Percentiles rank a stretch among this genome's conserved stretches.
Evolutionary conservation across 2,329 filamentous ascomycete genomes (phyloP).

Genomic region (Epichloe sp.): DNA sequence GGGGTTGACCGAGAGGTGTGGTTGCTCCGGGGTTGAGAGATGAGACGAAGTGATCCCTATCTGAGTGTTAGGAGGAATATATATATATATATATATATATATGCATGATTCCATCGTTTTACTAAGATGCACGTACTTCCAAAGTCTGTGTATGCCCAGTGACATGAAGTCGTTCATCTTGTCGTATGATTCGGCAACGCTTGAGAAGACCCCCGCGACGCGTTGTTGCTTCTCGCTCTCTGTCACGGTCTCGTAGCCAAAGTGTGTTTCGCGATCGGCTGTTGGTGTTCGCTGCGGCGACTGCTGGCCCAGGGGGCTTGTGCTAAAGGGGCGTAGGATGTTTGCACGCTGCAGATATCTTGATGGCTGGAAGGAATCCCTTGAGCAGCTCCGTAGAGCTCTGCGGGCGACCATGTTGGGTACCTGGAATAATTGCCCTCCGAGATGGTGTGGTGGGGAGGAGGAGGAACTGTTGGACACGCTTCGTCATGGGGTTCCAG

Average conservation of each 20-base stretch:
- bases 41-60: conserved; percentile 81
- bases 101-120: not conserved
- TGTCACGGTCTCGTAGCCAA: conserved; percentile 76
- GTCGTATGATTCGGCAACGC: conserved; percentile 87
- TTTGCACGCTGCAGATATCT: conserved; percentile 6
- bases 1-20: conserved; percentile 30
- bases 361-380: conserved; percentile 11
- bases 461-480: not conserved
- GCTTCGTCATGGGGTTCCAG: too few species aligned
- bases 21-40: conserved; percentile 69
- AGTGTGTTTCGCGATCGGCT: conserved; percentile 60
- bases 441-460: not conserved
- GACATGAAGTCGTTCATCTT: conserved; percentile 99
- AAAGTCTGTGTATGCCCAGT: conserved; percentile 86
- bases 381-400: conserved; percentile 16
- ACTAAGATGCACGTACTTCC: conserved; percentile 50
- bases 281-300: conserved; percentile 13
- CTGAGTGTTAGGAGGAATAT: not conserved
- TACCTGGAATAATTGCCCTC: not conserved
- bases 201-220: conserved; percentile 86
- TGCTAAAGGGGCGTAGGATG: conserved; percentile 16
- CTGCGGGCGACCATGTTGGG: conserved; percentile 17
- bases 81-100: too few species aligned
- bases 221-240: conserved; percentile 59
- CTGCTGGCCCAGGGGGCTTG: conserved; percentile 13